These are phyloP conservation scores for Phallus indusiatus DNA, from an alignment of 768 basidiomycete species.

Conservation along the genomic window DNA sequence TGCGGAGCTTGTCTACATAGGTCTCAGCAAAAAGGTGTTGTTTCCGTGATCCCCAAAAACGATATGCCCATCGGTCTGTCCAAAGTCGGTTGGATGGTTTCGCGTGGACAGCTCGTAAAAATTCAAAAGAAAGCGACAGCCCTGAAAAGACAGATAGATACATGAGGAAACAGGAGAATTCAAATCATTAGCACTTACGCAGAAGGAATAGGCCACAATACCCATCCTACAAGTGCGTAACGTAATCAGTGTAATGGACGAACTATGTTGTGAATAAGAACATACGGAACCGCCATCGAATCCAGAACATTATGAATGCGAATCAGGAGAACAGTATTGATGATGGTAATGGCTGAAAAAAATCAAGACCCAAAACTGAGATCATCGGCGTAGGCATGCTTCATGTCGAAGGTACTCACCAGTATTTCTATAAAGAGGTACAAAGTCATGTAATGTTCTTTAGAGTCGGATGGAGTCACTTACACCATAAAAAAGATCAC, in stretches of 20 bases:
- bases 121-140: background rate
- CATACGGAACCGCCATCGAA: background rate
- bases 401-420: background rate
- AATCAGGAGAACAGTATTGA: background rate
- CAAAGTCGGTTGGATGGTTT: background rate
- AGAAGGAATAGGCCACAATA: background rate
- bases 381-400: too few species aligned
- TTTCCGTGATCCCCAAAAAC: background rate
- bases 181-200: background rate
- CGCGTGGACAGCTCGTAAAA: background rate
- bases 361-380: background rate
- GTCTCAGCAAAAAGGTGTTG: background rate
- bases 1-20: too few species aligned
- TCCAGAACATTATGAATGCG: background rate
- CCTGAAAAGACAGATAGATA: background rate
- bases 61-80: background rate
- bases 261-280: background rate
- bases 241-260: background rate
- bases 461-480: background rate
- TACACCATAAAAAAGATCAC: background rate
- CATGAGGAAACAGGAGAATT: background rate
- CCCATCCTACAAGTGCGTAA: background rate
- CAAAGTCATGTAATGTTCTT: background rate
- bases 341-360: background rate
- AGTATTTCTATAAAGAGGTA: background rate